These are phyloP conservation scores for Syzygium jambos DNA, from an alignment of 345 rosid genomes.

Conservation along the genomic window DNA sequence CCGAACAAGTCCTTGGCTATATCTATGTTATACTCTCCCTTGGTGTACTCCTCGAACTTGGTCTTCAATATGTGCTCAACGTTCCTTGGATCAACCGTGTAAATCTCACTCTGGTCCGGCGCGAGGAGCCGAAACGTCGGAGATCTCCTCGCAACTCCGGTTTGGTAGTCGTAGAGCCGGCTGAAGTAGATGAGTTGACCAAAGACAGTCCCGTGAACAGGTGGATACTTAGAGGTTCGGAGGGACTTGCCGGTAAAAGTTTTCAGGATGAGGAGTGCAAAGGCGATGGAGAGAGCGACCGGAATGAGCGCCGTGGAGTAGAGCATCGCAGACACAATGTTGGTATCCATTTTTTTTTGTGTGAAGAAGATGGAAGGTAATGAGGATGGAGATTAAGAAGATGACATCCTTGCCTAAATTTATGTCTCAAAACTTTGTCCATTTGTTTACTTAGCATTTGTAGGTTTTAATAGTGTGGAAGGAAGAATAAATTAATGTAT, in stretches of 20 bases:
- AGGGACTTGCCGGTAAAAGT: constrained; percentile 43
- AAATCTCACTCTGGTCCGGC: constrained; percentile 27
- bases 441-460: neutral
- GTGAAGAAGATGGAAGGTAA: neutral
- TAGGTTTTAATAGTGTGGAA: neutral
- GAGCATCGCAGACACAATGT: constrained; percentile 11
- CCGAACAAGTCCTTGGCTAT: constrained; percentile 44
- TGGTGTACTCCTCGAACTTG: constrained; percentile 36
- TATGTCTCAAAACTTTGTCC: neutral
- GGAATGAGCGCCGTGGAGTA: constrained; percentile 4
- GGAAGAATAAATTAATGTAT: neutral
- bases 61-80: constrained; percentile 57
- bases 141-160: constrained; percentile 25
- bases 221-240: constrained; percentile 28
- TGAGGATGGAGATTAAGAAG: neutral
- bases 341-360: neutral
- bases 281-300: constrained; percentile 5
- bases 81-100: constrained; percentile 50
- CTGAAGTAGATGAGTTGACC: constrained; percentile 28
- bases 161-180: constrained; percentile 44
- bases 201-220: constrained; percentile 46
- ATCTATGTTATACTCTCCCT: constrained; percentile 24
- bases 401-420: neutral
- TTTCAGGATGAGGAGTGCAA: constrained; percentile 15
- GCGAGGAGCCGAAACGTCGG: constrained; percentile 48